These are phyloP conservation scores for Alternaria rosae DNA, from an alignment of 2,329 filamentous ascomycete genomes.

Conservation along the genomic window DNA sequence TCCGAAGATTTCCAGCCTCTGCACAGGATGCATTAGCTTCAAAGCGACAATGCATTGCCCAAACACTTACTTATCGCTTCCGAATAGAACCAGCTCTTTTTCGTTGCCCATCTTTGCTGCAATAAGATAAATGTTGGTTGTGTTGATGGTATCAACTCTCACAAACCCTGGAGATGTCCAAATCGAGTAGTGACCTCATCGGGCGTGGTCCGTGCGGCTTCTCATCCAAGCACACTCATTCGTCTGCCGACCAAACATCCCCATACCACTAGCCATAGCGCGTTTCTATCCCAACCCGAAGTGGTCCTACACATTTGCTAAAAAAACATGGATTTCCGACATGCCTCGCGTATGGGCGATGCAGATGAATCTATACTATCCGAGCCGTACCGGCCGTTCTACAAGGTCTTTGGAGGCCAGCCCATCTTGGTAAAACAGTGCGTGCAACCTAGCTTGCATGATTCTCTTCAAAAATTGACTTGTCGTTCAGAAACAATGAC, in stretches of 20 bases:
- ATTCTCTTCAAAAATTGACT: neutral
- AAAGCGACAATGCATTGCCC: neutral
- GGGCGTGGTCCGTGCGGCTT: constrained; percentile 8
- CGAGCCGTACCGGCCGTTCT: constrained; percentile 59
- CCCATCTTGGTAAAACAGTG: constrained; percentile 58
- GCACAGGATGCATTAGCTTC: neutral
- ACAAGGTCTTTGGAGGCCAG: constrained; percentile 58
- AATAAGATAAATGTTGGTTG: neutral
- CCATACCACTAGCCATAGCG: neutral
- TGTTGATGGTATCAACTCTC: neutral
- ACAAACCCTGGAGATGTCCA: neutral
- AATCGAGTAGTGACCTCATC: constrained; percentile 18
- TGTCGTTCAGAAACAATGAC: constrained; percentile 47
- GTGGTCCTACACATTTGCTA: neutral
- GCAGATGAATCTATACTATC: constrained; percentile 41
- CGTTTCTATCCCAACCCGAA: neutral
- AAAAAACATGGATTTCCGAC: constrained; percentile 43
- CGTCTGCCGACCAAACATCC: neutral
- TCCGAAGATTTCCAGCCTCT: constrained; percentile 66
- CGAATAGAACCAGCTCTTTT: constrained; percentile 37
- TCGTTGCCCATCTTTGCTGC: constrained; percentile 25
- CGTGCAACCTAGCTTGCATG: neutral
- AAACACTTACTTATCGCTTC: constrained; percentile 37
- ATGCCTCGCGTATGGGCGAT: constrained; percentile 33
- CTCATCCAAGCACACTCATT: neutral